Evolutionary conservation across 352 stramenopile genomes (phyloP), one percentile per base, ranked within the genome.

Genomic region (Thalassiosira exigua): DNA sequence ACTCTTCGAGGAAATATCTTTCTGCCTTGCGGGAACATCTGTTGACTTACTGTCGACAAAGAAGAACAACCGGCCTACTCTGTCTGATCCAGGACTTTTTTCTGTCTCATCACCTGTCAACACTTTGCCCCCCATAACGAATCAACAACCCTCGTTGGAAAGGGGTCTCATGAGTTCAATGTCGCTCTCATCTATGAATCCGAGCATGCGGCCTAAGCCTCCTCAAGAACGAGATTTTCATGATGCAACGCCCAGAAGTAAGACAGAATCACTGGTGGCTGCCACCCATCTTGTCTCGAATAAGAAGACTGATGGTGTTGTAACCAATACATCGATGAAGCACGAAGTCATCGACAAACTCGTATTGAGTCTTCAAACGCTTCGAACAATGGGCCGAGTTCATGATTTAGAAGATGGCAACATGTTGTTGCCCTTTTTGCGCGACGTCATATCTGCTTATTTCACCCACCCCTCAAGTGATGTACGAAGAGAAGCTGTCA

Each of bases 1-100:
- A 17, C 83, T 99, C 12, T 89, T 99, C 33, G 96, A 98, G 67
- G 96, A 98, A 70, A 96, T 98, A 22, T 98, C 96, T n/a, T 90
- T 94, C 12, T 97, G 96, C 59, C 82, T 99, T 11, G 94, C 95
- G 24, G 96, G 96, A 21, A 89, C 74, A 56, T 11, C 46, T 5
- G 46, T 76, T 74, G 76, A 91, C 59, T 57, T 87, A 9, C 81
- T 81, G 41, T 83, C 69, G 9, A 66, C 26, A 22, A 67, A 54
- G 32, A 51, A 65, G 22, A 81, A 79, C 70, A 61, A 30, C 21
- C 64, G 67, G 30, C 71, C 71, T 39, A 54, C 46, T 22, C 71
- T 85, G 51, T 61, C 41, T 41, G 46, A 56, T 29, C 7, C 46
- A 56, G 46, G 22, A 24, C 54, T 26, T 30, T 11, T 46, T 62